A percentile compares a stretch with the other conserved stretches of the same genome.
Conservation (phyloP, 2,329 filamentous ascomycete genomes). For the Didymella pomorum region DNA sequence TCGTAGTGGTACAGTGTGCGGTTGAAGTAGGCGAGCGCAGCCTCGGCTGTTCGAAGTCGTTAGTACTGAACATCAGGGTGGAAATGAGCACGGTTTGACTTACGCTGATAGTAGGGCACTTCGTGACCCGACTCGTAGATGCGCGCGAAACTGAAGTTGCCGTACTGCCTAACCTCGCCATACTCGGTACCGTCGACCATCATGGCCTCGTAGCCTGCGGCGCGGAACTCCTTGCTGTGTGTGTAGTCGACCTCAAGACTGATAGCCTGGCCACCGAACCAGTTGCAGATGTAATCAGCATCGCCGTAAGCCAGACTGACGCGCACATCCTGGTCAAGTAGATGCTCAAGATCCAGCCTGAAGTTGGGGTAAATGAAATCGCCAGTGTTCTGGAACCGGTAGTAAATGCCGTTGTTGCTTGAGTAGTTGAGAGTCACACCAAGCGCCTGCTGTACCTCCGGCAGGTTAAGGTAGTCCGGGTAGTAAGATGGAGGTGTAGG, state of each 20-base stretch:
- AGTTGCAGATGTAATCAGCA: slow-evolving; percentile 53
- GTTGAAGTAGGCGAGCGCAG: slow-evolving; percentile 49
- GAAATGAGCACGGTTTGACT: no score
- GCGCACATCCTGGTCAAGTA: slow-evolving; percentile 51
- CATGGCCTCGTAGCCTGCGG: slow-evolving; percentile 75
- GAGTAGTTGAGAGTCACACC: slow-evolving; percentile 70
- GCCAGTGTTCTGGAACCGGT: slow-evolving; percentile 61
- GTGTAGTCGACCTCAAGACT: slow-evolving; percentile 65
- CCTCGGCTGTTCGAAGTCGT: slow-evolving; percentile 39
- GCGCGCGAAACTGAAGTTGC: slow-evolving; percentile 65
- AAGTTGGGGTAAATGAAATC: slow-evolving; percentile 68
- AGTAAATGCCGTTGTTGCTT: slow-evolving; percentile 59
- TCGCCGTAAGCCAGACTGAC: slow-evolving; percentile 49
- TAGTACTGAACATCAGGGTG: no score
- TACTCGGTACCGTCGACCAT: slow-evolving; percentile 66
- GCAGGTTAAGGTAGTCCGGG: slow-evolving; percentile 67
- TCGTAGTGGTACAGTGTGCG: slow-evolving; percentile 48
- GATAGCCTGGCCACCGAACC: slow-evolving; percentile 73
- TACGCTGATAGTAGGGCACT: slow-evolving; percentile 56
- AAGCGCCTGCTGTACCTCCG: slow-evolving; percentile 64
- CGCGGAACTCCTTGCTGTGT: slow-evolving; percentile 61
- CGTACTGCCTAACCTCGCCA: slow-evolving; percentile 77
- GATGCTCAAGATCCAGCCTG: slow-evolving; percentile 53
- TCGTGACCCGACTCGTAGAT: slow-evolving; percentile 63
- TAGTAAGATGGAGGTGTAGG: slow-evolving; percentile 62